phyloP scores from a whole-genome alignment of 164 flowering plant genomes.

The Tetracentron sinense region DNA sequence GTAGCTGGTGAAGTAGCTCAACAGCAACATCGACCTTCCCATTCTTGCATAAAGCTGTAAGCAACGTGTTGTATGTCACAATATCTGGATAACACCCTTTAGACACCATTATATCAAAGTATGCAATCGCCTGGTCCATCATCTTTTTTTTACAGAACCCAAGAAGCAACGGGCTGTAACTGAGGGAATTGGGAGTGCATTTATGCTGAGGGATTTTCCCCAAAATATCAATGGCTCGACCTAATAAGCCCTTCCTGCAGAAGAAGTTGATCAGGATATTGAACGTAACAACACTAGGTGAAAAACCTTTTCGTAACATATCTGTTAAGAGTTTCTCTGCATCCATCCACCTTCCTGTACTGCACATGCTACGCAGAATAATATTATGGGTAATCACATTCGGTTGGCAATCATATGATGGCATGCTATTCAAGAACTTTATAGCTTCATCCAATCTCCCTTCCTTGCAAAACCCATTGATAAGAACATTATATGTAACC shows the following conservation, averaged over 20 bases:
- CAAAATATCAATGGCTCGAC: conserved; percentile 74
- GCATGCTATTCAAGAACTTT: conserved; percentile 57
- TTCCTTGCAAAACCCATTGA: conserved; percentile 85
- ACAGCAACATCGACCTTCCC: conserved; percentile 80
- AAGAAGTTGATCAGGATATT: conserved; percentile 79
- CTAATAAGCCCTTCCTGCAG: conserved; percentile 69
- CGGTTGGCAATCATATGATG: conserved; percentile 71
- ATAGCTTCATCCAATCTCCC: conserved; percentile 83
- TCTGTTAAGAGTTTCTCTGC: conserved; percentile 73
- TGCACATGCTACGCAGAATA: conserved; percentile 76
- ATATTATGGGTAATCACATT: conserved; percentile 84
- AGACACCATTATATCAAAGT: conserved; percentile 71
- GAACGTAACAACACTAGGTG: conserved; percentile 86
- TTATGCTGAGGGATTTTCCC: conserved; percentile 85
- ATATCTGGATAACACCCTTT: conserved; percentile 87
- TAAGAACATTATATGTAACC: conserved; percentile 82
- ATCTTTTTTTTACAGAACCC: conserved; percentile 87
- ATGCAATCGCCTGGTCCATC: conserved; percentile 81
- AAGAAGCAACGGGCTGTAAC: conserved; percentile 84
- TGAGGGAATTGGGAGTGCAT: conserved; percentile 76
- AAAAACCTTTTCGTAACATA: conserved; percentile 68
- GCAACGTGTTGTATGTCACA: conserved; percentile 84
- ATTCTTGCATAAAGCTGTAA: conserved; percentile 82
- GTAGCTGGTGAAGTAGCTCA: conserved; percentile 70
- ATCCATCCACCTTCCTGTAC: conserved; percentile 86